Conservation (phyloP, 768 basidiomycete species). For the Lactarius sanguifluus region DNA sequence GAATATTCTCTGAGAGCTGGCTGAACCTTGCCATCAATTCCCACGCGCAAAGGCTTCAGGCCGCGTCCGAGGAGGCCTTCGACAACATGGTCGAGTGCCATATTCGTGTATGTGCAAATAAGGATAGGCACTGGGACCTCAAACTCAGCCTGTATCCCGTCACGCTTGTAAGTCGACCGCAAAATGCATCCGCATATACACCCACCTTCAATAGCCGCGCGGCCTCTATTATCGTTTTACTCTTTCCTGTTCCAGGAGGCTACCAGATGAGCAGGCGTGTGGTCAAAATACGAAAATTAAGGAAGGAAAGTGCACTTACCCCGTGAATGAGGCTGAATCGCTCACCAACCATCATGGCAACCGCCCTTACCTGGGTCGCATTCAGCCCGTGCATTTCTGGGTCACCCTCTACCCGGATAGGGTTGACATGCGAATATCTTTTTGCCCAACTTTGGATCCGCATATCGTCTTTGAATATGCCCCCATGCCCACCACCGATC, state of each 20-base stretch:
- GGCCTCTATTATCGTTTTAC: conserved; percentile 86
- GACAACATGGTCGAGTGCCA: conserved; percentile 88
- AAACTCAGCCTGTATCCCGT: conserved; percentile 58
- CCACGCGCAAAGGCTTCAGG: conserved; percentile 76
- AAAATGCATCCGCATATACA: background rate
- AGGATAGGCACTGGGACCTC: conserved; percentile 80
- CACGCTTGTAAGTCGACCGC: background rate
- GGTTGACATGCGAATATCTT: conserved; percentile 58
- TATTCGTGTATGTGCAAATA: conserved; percentile 94
- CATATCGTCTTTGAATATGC: conserved; percentile 69
- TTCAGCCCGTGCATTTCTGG: conserved; percentile 68
- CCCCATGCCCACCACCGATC: conserved; percentile 35
- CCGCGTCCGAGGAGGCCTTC: conserved; percentile 63
- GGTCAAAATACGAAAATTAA: conserved; percentile 7
- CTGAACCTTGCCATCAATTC: conserved; percentile 59
- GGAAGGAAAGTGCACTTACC: conserved; percentile 45
- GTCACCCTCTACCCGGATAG: conserved; percentile 74
- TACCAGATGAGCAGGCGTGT: conserved; percentile 34
- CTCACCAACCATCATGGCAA: conserved; percentile 85
- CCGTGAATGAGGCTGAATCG: conserved; percentile 83
- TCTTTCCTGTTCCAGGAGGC: conserved; percentile 94
- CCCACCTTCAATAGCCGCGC: conserved; percentile 73
- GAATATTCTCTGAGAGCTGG: conserved; percentile 55
- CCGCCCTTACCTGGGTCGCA: conserved; percentile 71
- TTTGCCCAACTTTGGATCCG: conserved; percentile 79